Conservation (phyloP, 2,329 filamentous ascomycete species). For the Fusarium metavorans region DNA sequence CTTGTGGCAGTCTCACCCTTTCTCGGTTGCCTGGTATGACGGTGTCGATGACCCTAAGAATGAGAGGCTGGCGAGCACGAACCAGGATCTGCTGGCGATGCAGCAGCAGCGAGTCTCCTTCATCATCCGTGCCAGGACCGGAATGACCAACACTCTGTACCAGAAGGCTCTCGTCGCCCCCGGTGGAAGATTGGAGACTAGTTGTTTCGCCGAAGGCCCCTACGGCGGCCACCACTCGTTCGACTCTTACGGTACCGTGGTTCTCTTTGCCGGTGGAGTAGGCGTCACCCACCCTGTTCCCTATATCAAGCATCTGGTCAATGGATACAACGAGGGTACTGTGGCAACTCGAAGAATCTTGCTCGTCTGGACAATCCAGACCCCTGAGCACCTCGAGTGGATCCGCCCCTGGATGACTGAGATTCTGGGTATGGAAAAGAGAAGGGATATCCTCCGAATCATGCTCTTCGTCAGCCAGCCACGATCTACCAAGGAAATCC, state of each 20-base stretch:
- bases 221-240: constrained; percentile 80
- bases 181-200: constrained; percentile 71
- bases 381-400: constrained; percentile 85
- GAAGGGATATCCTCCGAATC: constrained; percentile 79
- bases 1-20: constrained; percentile 81
- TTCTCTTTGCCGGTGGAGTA: constrained; percentile 84
- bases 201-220: constrained; percentile 79
- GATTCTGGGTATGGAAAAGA: constrained; percentile 79
- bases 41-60: constrained; percentile 65
- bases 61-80: constrained; percentile 70
- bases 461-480: constrained; percentile 83
- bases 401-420: constrained; percentile 87
- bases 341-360: constrained; percentile 78
- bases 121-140: constrained; percentile 78
- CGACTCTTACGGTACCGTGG: constrained; percentile 80
- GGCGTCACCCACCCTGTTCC: constrained; percentile 85
- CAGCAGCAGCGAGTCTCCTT: constrained; percentile 77
- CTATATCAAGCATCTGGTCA: constrained; percentile 78
- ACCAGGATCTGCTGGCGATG: constrained; percentile 69
- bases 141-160: constrained; percentile 78
- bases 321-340: constrained; percentile 75
- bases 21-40: constrained; percentile 83
- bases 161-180: constrained; percentile 72
- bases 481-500: constrained; percentile 82
- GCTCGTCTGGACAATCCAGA: constrained; percentile 84